Evolutionary conservation across 2,329 filamentous ascomycete species (phyloP).

Genomic region (Aspergillus terreus): DNA sequence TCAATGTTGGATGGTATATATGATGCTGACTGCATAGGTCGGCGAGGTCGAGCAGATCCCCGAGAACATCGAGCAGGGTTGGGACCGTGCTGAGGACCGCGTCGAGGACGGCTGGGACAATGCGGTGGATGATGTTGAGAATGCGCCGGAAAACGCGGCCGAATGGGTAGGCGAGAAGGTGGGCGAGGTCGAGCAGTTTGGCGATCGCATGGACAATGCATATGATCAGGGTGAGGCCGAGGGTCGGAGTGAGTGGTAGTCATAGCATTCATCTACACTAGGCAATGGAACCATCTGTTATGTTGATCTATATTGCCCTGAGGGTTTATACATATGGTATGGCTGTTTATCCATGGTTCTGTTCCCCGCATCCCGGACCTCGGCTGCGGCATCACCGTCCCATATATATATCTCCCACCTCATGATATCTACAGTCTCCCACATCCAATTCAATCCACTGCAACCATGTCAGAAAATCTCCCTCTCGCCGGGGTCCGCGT

Average conservation of each 20-base stretch:
- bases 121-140: slow-evolving; percentile 29
- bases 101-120: slow-evolving; percentile 23
- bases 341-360: too few species aligned
- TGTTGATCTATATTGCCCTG: too few species aligned
- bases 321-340: too few species aligned
- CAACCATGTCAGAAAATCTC: slow-evolving; percentile 42
- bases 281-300: too few species aligned
- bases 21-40: slow-evolving; percentile 18
- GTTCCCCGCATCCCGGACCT: slow-evolving; percentile 24
- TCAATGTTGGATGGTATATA: not conserved
- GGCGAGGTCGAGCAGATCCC: slow-evolving; percentile 41
- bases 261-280: too few species aligned
- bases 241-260: slow-evolving; percentile 18
- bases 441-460: not conserved
- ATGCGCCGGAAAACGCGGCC: slow-evolving; percentile 35
- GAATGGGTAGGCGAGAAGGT: slow-evolving; percentile 40
- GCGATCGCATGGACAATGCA: slow-evolving; percentile 39
- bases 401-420: not conserved
- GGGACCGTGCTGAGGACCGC: slow-evolving; percentile 27
- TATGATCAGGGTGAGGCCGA: slow-evolving; percentile 41
- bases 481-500: slow-evolving; percentile 60
- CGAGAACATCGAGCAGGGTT: slow-evolving; percentile 31
- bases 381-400: slow-evolving; percentile 13
- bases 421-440: not conserved
- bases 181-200: slow-evolving; percentile 43